These are phyloP conservation scores for Rhizopogon vesiculosus DNA, from an alignment of 768 basidiomycete species.

Conservation along the genomic window DNA sequence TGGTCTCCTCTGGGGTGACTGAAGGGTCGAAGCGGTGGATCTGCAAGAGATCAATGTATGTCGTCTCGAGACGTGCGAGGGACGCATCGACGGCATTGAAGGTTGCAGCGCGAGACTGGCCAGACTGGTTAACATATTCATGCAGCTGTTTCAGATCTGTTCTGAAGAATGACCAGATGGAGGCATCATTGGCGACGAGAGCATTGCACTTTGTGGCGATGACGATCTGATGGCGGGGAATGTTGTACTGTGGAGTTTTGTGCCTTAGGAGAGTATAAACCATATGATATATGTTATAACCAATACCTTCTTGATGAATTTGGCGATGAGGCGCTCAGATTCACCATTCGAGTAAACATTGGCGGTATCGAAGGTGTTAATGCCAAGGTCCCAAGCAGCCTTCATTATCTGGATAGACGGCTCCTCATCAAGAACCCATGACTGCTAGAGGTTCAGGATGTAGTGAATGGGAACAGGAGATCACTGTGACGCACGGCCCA, in stretches of 20 bases:
- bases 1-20: conserved; percentile 39
- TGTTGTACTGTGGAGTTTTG: not conserved
- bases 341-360: conserved; percentile 33
- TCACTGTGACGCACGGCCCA: conserved; percentile 17
- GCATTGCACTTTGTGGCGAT: conserved; percentile 25
- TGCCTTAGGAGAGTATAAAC: not conserved
- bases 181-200: conserved; percentile 8
- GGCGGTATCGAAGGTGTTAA: conserved; percentile 36
- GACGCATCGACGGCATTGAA: conserved; percentile 34
- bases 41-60: conserved; percentile 38
- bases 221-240: conserved; percentile 8
- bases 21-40: conserved; percentile 38
- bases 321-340: conserved; percentile 32
- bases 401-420: conserved; percentile 30
- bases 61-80: conserved; percentile 29
- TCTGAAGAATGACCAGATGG: not conserved
- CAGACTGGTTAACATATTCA: conserved; percentile 27
- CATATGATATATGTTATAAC: not conserved
- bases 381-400: conserved; percentile 34
- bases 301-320: conserved; percentile 31
- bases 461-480: not conserved
- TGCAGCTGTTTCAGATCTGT: conserved; percentile 3
- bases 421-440: conserved; percentile 24
- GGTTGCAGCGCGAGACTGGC: conserved; percentile 31
- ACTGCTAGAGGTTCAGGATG: not conserved